Evolutionary conservation across 2,329 filamentous ascomycete genomes (phyloP), one percentile per base, ranked within the genome.

Genomic region (Ustilaginoidea virens): DNA sequence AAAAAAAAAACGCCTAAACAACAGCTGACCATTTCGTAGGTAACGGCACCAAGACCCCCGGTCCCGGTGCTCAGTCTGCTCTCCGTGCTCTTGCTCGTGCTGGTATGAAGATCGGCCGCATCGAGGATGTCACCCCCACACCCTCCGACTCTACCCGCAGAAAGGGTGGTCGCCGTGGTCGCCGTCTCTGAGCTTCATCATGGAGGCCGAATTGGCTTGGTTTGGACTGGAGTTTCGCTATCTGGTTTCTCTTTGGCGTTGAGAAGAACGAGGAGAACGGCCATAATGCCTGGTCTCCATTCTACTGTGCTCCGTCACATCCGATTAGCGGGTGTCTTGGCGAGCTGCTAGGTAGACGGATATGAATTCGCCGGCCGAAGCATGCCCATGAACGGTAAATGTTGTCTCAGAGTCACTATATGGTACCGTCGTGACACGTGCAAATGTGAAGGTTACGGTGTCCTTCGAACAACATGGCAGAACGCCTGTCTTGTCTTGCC

Each of bases 131-230:
- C 44, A 98, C 92, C 52, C 90, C 90, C 52, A 98, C 90, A 39
- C 90, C 92, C 52, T 98, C 90, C 63, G 90, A 98, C 68, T 93
- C 83, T 62, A 98, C 90, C 56, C 82, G 90, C 69, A 86, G 87
- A 72, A 98, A 98, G 85, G 90, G 90, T 72, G 90, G 90, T 94
- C 86, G 90, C 68, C 87, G 90, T 81, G 90, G 90, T 96, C 90
- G 90, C 70, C 87, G 90, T 93, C 81, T 98, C 66, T 98, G 71
- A 81, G 65, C 36, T 29, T 34, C 30, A 28, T 32, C 28, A 28
- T 21, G 19, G 26, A 28, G 17, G 23, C 24, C 10, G 45, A 34
- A 39, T 36, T 41, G 36, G 40, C 39, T 45, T 47, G 41, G 43
- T 40, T 46, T 44, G 46, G 44, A 46, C 46, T 47, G 46, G 49